Conservation (phyloP, 2,329 filamentous ascomycete genomes). For the Thyridium curvatum region DNA sequence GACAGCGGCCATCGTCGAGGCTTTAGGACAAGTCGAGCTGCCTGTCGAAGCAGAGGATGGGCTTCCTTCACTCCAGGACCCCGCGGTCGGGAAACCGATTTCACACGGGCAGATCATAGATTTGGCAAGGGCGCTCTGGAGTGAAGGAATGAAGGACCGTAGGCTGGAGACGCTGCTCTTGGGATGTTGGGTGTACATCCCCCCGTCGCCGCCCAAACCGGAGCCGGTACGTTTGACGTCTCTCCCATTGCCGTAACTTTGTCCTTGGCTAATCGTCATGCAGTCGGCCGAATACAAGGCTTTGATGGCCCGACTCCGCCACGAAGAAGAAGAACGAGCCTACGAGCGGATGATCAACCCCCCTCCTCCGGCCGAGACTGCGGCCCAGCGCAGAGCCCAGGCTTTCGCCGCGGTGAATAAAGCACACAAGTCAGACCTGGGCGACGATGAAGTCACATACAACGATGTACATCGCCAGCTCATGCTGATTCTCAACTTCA, state of each 20-base stretch:
- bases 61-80: conserved; percentile 38
- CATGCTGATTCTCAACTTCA: conserved; percentile 81
- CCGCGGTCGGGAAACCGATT: conserved; percentile 59
- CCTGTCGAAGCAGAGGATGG: conserved; percentile 21
- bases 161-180: conserved; percentile 66
- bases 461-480: conserved; percentile 75
- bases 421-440: conserved; percentile 36
- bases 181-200: conserved; percentile 65
- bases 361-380: conserved; percentile 46
- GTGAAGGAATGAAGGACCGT: conserved; percentile 21
- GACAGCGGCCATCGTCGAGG: conserved; percentile 62
- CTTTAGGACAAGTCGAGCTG: conserved; percentile 31
- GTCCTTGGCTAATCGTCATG: neutral
- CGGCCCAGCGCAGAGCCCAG: conserved; percentile 46
- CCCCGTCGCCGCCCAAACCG: conserved; percentile 74
- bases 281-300: conserved; percentile 78
- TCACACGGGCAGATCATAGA: conserved; percentile 63
- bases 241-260: conserved; percentile 3
- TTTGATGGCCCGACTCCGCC: conserved; percentile 78
- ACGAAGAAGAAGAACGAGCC: conserved; percentile 71
- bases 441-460: conserved; percentile 60
- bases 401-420: conserved; percentile 50
- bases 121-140: conserved; percentile 48
- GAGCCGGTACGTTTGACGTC: conserved; percentile 59
- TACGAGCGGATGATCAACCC: conserved; percentile 78